phyloP scores from a whole-genome alignment of 352 stramenopile genomes.

The Pythium phragmitis region DNA sequence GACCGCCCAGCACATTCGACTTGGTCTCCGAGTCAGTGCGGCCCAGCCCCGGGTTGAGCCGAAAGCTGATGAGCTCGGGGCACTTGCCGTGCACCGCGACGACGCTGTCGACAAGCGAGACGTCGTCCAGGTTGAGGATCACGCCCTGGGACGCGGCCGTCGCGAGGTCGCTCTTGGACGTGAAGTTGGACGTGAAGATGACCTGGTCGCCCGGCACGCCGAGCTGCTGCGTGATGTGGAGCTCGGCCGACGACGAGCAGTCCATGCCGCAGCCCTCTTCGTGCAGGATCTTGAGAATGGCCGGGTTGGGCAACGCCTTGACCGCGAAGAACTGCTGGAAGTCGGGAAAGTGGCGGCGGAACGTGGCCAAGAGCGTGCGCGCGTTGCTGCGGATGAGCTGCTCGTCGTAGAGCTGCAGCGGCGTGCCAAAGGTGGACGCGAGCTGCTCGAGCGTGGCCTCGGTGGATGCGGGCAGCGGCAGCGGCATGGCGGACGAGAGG shows the following conservation, averaged over 20 bases:
- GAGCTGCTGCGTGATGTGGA: conserved; percentile 76
- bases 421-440: conserved; percentile 73
- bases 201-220: conserved; percentile 72
- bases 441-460: conserved; percentile 59
- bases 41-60: conserved; percentile 83
- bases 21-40: conserved; percentile 89
- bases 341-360: conserved; percentile 73
- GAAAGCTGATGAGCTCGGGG: conserved; percentile 86
- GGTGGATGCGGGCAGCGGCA: conserved; percentile 44
- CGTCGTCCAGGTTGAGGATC: conserved; percentile 89
- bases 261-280: conserved; percentile 89
- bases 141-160: conserved; percentile 77
- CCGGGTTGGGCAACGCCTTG: conserved; percentile 89
- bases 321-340: conserved; percentile 90
- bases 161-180: conserved; percentile 70
- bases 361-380: conserved; percentile 60
- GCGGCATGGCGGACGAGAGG: conserved; percentile 38
- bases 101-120: conserved; percentile 79
- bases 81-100: conserved; percentile 64
- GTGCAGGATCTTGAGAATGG: conserved; percentile 80
- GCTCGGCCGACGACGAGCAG: conserved; percentile 84
- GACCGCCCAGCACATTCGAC: conserved; percentile 87
- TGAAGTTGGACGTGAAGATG: conserved; percentile 92
- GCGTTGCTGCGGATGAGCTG: conserved; percentile 82
- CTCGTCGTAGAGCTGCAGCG: conserved; percentile 89